Conservation (phyloP, 108 stramenopile genomes). For the Pseudonitzschia pungens region DNA sequence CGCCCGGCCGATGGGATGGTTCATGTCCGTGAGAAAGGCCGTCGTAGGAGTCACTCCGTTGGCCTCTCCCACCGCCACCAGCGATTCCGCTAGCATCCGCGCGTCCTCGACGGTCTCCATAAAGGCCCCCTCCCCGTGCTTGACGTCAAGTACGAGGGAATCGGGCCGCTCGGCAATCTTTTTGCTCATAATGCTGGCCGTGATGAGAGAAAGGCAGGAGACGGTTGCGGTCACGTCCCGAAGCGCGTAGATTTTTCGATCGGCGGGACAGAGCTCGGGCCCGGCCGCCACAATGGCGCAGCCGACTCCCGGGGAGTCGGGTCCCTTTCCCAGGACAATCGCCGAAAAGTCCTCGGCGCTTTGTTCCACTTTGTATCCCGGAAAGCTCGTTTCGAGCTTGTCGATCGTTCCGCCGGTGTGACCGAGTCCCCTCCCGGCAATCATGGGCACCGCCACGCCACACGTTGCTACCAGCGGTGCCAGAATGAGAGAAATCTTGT, state of each 20-base stretch:
- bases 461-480: slow-evolving; percentile 75
- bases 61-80: slow-evolving; percentile 73
- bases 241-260: slow-evolving; percentile 80
- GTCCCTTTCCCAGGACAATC: slow-evolving; percentile 24
- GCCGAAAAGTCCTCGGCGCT: slow-evolving; percentile 49
- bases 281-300: slow-evolving; percentile 64
- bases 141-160: slow-evolving; percentile 78
- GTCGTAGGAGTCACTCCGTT: slow-evolving; percentile 68
- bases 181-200: slow-evolving; percentile 78
- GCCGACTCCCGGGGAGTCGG: slow-evolving; percentile 34
- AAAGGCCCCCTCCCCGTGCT: slow-evolving; percentile 76
- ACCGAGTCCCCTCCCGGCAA: slow-evolving; percentile 82
- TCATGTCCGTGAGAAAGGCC: slow-evolving; percentile 81
- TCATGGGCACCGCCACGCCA: slow-evolving; percentile 75
- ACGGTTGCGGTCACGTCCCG: slow-evolving; percentile 85
- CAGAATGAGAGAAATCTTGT: slow-evolving; percentile 74
- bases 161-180: slow-evolving; percentile 84
- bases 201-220: slow-evolving; percentile 65
- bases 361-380: slow-evolving; percentile 56
- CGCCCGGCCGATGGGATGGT: slow-evolving; percentile 62
- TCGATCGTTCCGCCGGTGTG: slow-evolving; percentile 90
- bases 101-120: slow-evolving; percentile 57
- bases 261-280: slow-evolving; percentile 63
- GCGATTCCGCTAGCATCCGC: slow-evolving; percentile 47
- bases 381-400: slow-evolving; percentile 75